phyloP scores from a whole-genome alignment of 106 monocot genomes.

The Dendrobium officinale region DNA sequence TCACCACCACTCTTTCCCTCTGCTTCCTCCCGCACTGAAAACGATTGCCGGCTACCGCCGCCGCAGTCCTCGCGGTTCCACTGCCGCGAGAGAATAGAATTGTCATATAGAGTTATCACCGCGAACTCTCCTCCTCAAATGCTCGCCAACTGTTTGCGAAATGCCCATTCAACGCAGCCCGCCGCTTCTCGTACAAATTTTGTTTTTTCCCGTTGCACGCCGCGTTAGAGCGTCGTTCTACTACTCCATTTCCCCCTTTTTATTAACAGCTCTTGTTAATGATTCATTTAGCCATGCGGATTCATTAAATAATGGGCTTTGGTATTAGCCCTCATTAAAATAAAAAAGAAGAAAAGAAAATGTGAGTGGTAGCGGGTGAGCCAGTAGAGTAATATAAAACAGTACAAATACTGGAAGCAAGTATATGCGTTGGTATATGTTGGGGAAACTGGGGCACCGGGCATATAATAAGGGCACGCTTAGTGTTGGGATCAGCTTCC shows the following conservation, averaged over 20 bases:
- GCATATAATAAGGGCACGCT: background rate
- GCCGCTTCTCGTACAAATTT: background rate
- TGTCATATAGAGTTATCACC: constrained; percentile 2
- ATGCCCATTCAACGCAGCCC: background rate
- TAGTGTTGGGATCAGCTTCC: background rate
- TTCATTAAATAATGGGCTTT: background rate
- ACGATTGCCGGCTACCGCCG: background rate
- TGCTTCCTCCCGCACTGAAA: background rate
- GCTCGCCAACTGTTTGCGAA: constrained; percentile 5
- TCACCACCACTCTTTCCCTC: constrained; percentile 40
- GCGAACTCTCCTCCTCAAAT: background rate
- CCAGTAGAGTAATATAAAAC: too few relatives aligned
- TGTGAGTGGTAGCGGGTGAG: too few relatives aligned
- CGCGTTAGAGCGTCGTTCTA: background rate
- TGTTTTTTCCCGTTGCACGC: background rate
- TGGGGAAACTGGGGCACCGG: background rate
- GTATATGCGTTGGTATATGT: background rate
- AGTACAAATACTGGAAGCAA: too few relatives aligned
- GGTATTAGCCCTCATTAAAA: background rate
- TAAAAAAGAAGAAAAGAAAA: background rate
- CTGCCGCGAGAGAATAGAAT: constrained; percentile 7
- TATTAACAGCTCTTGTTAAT: background rate
- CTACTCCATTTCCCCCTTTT: background rate
- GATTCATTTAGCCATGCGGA: constrained; percentile 9
- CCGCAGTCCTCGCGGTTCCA: constrained; percentile 1